These are phyloP conservation scores for Epichloe scottii DNA, from an alignment of 2,329 filamentous ascomycete genomes.

Conservation along the genomic window DNA sequence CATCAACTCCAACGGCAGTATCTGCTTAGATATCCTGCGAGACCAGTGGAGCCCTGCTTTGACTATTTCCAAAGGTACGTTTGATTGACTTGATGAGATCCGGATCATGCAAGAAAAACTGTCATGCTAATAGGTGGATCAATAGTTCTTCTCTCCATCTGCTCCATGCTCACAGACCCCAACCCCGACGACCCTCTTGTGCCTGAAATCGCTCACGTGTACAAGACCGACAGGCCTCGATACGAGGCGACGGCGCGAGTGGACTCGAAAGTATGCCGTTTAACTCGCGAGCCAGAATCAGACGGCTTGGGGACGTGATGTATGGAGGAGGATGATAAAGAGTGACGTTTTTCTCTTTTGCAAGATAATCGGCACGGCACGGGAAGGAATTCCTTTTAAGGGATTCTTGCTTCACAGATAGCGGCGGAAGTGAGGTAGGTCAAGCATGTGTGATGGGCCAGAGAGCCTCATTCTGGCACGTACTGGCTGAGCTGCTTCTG, in stretches of 20 bases:
- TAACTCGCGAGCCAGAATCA: conserved; percentile 27
- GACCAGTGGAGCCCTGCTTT: conserved; percentile 98
- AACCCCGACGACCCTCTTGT: conserved; percentile 98
- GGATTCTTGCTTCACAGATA: conserved; percentile 2
- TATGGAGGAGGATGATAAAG: neutral
- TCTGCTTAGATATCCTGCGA: conserved; percentile 94
- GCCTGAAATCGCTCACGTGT: conserved; percentile 97
- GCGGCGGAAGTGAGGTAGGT: conserved; percentile 1
- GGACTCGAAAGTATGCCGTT: conserved; percentile 98
- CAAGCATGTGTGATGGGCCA: conserved; percentile 1
- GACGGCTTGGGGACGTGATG: neutral
- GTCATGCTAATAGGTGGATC: conserved; percentile 5
- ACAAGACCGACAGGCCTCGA: conserved; percentile 94
- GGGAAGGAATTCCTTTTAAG: conserved; percentile 1
- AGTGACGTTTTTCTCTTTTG: conserved; percentile 6
- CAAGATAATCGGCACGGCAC: conserved; percentile 1
- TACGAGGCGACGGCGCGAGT: conserved; percentile 97
- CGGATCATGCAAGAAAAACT: neutral
- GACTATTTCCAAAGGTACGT: conserved; percentile 92
- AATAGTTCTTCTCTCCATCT: conserved; percentile 90
- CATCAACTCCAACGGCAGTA: conserved; percentile 99
- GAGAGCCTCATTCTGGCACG: conserved; percentile 1
- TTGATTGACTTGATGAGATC: neutral
- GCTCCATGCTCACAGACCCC: conserved; percentile 98
- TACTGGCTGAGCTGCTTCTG: conserved; percentile 12